A percentile compares a stretch with the other conserved stretches of the same genome.
Conservation (phyloP, 176 grass and related monocot species). For the Triticum turgidum region DNA sequence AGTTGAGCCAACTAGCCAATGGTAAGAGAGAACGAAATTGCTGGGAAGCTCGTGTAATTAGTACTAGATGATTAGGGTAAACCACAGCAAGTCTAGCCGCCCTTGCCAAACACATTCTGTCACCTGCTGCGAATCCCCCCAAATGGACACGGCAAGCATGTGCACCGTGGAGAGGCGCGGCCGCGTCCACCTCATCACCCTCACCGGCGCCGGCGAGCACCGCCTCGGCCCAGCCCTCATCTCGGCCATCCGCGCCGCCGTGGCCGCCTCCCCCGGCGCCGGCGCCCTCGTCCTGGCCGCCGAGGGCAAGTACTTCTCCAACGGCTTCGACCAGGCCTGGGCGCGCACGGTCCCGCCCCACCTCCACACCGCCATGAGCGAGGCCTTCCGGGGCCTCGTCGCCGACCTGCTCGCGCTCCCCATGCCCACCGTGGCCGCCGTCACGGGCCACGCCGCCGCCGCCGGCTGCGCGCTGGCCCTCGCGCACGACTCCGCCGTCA, state of each 20-base stretch:
- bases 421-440: constrained; percentile 65
- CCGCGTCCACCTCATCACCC: constrained; percentile 59
- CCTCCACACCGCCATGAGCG: constrained; percentile 28
- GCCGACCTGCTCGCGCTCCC: constrained; percentile 69
- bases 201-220: constrained; percentile 63
- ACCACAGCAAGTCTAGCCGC: background rate
- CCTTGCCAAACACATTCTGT: background rate
- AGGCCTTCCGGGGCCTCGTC: constrained; percentile 28
- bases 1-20: background rate
- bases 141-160: constrained; percentile 27
- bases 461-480: constrained; percentile 59
- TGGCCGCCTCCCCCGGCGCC: constrained; percentile 8
- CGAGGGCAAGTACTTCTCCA: constrained; percentile 84
- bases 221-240: constrained; percentile 48
- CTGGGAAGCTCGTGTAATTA: background rate
- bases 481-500: constrained; percentile 62
- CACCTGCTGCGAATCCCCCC: background rate
- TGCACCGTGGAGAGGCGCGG: constrained; percentile 59
- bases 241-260: constrained; percentile 41
- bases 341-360: constrained; percentile 21
- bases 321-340: constrained; percentile 71
- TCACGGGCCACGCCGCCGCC: constrained; percentile 54
- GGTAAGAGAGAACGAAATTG: background rate
- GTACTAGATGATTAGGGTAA: background rate
- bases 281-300: constrained; percentile 55